phyloP scores from a whole-genome alignment of 108 stramenopile genomes.

The Aurantiochytrium sp. region DNA sequence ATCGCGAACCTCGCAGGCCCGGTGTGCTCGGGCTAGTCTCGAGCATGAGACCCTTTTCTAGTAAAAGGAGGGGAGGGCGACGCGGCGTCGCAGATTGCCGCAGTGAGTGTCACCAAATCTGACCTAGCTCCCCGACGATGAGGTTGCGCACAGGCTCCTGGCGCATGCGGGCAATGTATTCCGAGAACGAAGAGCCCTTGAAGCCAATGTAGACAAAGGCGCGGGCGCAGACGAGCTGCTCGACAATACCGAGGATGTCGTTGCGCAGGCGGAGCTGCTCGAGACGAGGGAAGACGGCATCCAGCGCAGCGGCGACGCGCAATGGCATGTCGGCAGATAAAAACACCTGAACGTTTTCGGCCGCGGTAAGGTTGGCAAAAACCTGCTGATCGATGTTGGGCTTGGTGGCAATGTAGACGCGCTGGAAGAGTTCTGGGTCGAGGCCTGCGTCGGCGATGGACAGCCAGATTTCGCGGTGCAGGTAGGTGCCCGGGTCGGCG shows the following conservation, averaged over 20 bases:
- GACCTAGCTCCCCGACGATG: background rate
- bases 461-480: background rate
- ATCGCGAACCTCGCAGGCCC: no score
- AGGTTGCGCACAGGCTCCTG: background rate
- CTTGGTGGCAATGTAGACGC: constrained; percentile 19
- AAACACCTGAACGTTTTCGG: background rate
- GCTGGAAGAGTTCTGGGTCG: background rate
- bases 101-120: background rate
- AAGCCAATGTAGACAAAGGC: constrained; percentile 13
- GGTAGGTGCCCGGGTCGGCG: background rate
- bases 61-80: no score
- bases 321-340: background rate
- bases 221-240: background rate
- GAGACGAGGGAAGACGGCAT: background rate
- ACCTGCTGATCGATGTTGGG: background rate
- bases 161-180: background rate
- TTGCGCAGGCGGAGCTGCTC: background rate
- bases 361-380: background rate
- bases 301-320: background rate
- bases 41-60: no score
- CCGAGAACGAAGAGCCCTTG: background rate
- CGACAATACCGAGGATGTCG: constrained; percentile 2
- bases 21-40: no score
- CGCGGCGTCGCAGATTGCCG: no score
- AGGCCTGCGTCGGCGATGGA: background rate